phyloP scores from a whole-genome alignment of 2,329 filamentous ascomycete genomes.

The Diaporthe humulicola region DNA sequence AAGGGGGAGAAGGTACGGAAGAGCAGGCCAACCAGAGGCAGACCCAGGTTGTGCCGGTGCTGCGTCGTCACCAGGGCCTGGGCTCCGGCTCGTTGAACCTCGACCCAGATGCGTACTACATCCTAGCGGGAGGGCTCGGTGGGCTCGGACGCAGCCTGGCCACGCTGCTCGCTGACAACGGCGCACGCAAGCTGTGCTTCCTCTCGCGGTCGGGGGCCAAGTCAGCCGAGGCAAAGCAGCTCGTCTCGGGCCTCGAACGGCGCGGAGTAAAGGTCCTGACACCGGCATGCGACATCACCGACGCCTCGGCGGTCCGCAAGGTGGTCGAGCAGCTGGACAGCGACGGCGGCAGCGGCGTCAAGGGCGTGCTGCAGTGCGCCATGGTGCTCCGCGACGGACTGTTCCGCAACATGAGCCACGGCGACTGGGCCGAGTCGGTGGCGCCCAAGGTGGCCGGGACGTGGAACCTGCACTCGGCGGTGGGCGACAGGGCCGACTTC shows the following conservation, averaged over 20 bases:
- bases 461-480: slow-evolving; percentile 65
- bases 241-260: background rate
- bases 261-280: background rate
- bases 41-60: background rate
- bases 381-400: slow-evolving; percentile 64
- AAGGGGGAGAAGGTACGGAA: slow-evolving; percentile 42
- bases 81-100: background rate
- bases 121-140: slow-evolving; percentile 24
- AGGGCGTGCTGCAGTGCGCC: slow-evolving; percentile 61
- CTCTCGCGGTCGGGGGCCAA: background rate
- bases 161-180: slow-evolving; percentile 14
- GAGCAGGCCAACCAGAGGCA: slow-evolving; percentile 55
- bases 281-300: background rate
- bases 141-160: slow-evolving; percentile 12
- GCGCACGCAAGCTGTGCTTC: background rate
- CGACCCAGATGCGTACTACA: slow-evolving; percentile 26
- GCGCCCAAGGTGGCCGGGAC: slow-evolving; percentile 66
- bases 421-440: slow-evolving; percentile 59
- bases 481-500: slow-evolving; percentile 46
- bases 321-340: background rate
- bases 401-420: slow-evolving; percentile 65
- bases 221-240: background rate
- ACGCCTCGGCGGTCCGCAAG: background rate
- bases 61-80: background rate
- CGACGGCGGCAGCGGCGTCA: background rate